Conservation (phyloP, 106 monocot species). For the Dioscorea dumetorum region DNA sequence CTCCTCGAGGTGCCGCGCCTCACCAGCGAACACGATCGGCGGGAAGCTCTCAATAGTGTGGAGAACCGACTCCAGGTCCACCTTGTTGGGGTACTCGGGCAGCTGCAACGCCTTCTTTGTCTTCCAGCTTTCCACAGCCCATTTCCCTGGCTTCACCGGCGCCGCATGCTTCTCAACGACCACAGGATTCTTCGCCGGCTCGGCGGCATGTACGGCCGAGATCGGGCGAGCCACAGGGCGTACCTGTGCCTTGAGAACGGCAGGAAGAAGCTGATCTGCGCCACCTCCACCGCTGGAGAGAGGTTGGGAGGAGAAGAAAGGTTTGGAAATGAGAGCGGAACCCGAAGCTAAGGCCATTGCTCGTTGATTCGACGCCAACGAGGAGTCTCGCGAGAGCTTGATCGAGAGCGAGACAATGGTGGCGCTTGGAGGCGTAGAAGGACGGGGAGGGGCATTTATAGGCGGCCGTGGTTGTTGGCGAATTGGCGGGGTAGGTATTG, state of each 20-base stretch:
- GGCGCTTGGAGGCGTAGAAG: background rate
- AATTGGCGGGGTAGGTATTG: too few species aligned
- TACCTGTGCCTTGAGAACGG: background rate
- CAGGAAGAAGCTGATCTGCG: background rate
- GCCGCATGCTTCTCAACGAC: background rate
- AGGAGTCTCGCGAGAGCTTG: too few species aligned
- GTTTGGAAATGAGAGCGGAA: background rate
- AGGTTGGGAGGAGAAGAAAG: background rate
- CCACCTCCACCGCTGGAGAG: background rate
- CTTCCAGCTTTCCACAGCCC: slow-evolving; percentile 73
- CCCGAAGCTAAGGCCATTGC: background rate
- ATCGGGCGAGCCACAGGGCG: background rate
- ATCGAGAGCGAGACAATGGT: background rate
- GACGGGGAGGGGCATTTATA: slow-evolving; percentile 1
- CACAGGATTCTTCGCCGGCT: slow-evolving; percentile 20
- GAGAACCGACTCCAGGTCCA: slow-evolving; percentile 56
- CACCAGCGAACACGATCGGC: slow-evolving; percentile 82
- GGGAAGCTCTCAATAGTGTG: slow-evolving; percentile 64
- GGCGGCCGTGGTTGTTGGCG: background rate
- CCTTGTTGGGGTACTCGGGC: slow-evolving; percentile 69
- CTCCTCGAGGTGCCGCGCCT: slow-evolving; percentile 76
- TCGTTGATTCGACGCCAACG: too few species aligned
- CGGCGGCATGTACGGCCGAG: slow-evolving; percentile 25
- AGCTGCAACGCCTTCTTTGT: slow-evolving; percentile 74
- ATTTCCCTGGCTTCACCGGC: slow-evolving; percentile 23